Evolutionary conservation across 768 basidiomycete genomes (phyloP), one percentile per base, ranked within the genome.

Genomic region (Rhizopogon roseolus): DNA sequence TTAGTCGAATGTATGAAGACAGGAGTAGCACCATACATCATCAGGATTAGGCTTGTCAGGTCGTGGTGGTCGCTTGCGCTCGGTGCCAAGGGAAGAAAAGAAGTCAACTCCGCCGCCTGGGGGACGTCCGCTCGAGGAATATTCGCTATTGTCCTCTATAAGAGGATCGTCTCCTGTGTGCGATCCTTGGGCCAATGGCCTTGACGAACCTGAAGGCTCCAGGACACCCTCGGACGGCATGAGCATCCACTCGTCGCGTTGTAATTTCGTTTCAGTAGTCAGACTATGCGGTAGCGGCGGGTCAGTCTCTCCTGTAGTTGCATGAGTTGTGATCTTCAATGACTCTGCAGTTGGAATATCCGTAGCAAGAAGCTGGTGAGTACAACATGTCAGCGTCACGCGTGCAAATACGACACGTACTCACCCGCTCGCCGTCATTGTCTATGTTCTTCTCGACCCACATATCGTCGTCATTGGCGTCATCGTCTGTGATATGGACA

Each of bases 181-280:
- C 61, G 64, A 46, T 58, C 62, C 53, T 56, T 50, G 72, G 34
- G 50, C 56, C 53, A 56, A 68, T 41, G 72, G 66, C n/a, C 65
- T 58, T 46, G 72, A 61, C 11, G 69, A 60, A 37, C 55, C 64
- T 17, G 60, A 54, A 38, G 77, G 73, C 40, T 69, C 71, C 5
- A 46, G 45, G 1, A 42, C 32, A 14, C 53, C 54, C 0, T 54
- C 48, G n/a, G 67, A 56, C 25, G 77, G 76, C n/a, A 68, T 55
- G 29, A 94, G 71, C 93, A 97, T 96, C 95, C 95, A 98, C 37
- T 91, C 86, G 57, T 94, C 93, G 17, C 93, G 80, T 62, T 82
- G 73, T 13, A 86, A 60, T 27, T 70, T 70, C 0, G 81, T 72
- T 57, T 82, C 81, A 5, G 84, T 74, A 5, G 61, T 58, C 5